These are phyloP conservation scores for Cyclotella baltica DNA, from an alignment of 108 stramenopile species.

Conservation along the genomic window DNA sequence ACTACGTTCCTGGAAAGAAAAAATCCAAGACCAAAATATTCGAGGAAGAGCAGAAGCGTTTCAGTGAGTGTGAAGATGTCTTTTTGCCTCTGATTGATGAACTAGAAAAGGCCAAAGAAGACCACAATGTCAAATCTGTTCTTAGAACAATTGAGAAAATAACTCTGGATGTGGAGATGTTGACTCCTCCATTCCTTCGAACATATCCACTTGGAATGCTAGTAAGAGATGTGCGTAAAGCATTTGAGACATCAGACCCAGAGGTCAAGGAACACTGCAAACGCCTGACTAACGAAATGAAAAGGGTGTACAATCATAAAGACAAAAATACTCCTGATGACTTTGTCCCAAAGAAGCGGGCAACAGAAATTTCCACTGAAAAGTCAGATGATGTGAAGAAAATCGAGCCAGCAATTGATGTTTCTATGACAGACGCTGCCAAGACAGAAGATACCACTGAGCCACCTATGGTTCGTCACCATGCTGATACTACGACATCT, in stretches of 20 bases:
- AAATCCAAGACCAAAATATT: constrained; percentile 20
- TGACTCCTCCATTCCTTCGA: constrained; percentile 59
- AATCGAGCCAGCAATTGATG: constrained; percentile 4
- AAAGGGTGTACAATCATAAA: constrained; percentile 53
- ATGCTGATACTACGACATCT: background rate
- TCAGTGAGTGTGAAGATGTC: constrained; percentile 53
- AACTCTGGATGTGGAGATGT: constrained; percentile 35
- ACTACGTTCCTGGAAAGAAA: constrained; percentile 26
- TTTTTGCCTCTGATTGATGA: constrained; percentile 54
- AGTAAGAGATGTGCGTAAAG: constrained; percentile 51
- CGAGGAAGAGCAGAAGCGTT: constrained; percentile 31
- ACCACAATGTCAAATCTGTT: constrained; percentile 34
- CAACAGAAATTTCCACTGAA: constrained; percentile 10
- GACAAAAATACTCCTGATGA: constrained; percentile 41
- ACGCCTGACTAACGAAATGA: constrained; percentile 53
- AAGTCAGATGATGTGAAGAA: constrained; percentile 17
- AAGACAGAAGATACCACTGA: constrained; percentile 16
- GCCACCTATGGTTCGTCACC: background rate
- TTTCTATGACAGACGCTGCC: background rate
- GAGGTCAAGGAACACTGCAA: constrained; percentile 54
- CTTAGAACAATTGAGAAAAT: constrained; percentile 33
- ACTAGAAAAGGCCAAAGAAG: constrained; percentile 41
- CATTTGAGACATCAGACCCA: constrained; percentile 46
- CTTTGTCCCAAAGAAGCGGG: constrained; percentile 55
- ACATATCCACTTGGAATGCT: constrained; percentile 51